phyloP scores from a whole-genome alignment of 2,329 filamentous ascomycete genomes.

The Dothidotthia symphoricarpi region DNA sequence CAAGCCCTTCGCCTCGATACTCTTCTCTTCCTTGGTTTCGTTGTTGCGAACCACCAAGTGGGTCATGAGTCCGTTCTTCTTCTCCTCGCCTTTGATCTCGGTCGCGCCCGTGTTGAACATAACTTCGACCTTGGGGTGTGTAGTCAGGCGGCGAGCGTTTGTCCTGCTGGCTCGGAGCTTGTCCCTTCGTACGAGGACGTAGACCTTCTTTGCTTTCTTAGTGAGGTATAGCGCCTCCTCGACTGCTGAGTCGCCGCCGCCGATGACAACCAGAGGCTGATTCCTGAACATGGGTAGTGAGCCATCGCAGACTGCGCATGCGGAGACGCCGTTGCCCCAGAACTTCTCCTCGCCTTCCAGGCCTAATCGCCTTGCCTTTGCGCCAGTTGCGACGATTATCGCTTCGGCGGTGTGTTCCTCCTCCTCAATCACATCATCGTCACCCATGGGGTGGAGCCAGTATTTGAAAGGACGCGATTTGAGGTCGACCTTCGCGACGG shows the following conservation, averaged over 20 bases:
- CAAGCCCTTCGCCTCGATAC: conserved; percentile 84
- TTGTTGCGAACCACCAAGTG: conserved; percentile 81
- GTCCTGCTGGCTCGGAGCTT: conserved; percentile 83
- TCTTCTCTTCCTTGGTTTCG: conserved; percentile 71
- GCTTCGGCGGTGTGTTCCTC: conserved; percentile 82
- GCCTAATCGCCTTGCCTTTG: conserved; percentile 79
- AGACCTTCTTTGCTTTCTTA: conserved; percentile 95
- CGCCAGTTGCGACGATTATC: conserved; percentile 92
- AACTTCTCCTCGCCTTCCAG: conserved; percentile 88
- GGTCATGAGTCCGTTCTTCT: conserved; percentile 75
- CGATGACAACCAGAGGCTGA: conserved; percentile 92
- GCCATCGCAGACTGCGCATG: conserved; percentile 96
- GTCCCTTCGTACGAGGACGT: conserved; percentile 85
- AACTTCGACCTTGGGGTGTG: conserved; percentile 87
- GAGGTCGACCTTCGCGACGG: conserved; percentile 83
- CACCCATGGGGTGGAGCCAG: conserved; percentile 72
- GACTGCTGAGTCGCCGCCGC: conserved; percentile 92
- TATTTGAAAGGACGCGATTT: conserved; percentile 82
- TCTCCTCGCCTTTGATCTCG: conserved; percentile 81
- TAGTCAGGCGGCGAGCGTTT: conserved; percentile 82
- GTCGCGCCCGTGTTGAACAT: conserved; percentile 77
- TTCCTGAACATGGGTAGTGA: conserved; percentile 96
- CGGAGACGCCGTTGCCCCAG: conserved; percentile 96
- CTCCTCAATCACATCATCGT: conserved; percentile 68
- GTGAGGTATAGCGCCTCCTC: conserved; percentile 97